These are phyloP conservation scores for Scheffersomyces quercinus DNA, from an alignment of 1,139 yeast species.

Conservation along the genomic window DNA sequence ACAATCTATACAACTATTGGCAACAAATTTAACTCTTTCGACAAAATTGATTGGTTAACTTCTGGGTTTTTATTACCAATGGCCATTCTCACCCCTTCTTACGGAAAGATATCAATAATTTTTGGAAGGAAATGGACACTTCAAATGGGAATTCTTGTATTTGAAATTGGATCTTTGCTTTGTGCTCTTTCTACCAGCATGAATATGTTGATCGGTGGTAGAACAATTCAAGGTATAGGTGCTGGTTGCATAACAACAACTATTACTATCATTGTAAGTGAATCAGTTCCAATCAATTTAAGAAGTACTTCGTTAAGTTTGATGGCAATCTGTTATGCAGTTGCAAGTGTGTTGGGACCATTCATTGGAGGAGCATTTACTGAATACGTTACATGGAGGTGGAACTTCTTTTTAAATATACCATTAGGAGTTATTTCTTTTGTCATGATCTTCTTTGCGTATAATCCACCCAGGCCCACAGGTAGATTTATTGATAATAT, in stretches of 20 bases:
- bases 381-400: constrained; percentile 23
- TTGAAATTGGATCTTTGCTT: constrained; percentile 22
- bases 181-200: constrained; percentile 18
- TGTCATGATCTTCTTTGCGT: constrained; percentile 13
- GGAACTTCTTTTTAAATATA: constrained; percentile 28
- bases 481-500: constrained; percentile 7
- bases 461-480: constrained; percentile 18
- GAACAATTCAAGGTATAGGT: constrained; percentile 25
- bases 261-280: constrained; percentile 20
- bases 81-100: constrained; percentile 22
- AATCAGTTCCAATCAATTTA: constrained; percentile 19
- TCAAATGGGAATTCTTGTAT: constrained; percentile 18
- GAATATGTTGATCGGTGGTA: constrained; percentile 24
- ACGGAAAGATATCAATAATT: constrained; percentile 22
- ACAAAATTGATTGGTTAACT: constrained; percentile 23
- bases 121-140: constrained; percentile 22
- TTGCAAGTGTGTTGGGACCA: constrained; percentile 25
- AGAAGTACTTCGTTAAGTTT: constrained; percentile 19
- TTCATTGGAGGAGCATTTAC: constrained; percentile 27
- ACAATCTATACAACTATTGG: constrained; percentile 22
- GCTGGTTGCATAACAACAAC: constrained; percentile 22
- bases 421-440: constrained; percentile 25
- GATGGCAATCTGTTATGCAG: constrained; percentile 20
- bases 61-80: constrained; percentile 22
- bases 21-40: constrained; percentile 17